phyloP scores from a whole-genome alignment of 2,329 filamentous ascomycete species.

The Penicillium corylophilum region DNA sequence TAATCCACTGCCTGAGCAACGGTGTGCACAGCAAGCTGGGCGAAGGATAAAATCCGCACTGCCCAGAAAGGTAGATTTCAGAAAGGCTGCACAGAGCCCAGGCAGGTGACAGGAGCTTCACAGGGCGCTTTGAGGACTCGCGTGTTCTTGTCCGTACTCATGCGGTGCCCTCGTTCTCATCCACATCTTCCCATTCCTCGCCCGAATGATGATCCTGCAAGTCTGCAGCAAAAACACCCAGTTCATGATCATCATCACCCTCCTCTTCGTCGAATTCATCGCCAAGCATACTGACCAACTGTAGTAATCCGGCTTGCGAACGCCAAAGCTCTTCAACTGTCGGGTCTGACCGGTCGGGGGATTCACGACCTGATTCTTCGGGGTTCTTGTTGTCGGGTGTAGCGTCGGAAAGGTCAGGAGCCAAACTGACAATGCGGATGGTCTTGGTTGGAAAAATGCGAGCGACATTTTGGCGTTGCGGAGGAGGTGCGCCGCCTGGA shows the following conservation, averaged over 20 bases:
- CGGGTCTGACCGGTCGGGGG: neutral
- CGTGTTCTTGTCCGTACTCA: neutral
- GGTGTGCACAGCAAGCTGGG: neutral
- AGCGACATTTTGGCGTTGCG: slow-evolving; percentile 22
- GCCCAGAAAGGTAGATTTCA: no score
- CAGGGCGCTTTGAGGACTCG: neutral
- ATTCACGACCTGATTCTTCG: neutral
- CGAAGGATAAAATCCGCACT: neutral
- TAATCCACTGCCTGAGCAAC: neutral
- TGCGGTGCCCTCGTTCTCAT: slow-evolving; percentile 1
- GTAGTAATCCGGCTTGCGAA: slow-evolving; percentile 24
- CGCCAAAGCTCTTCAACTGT: slow-evolving; percentile 18
- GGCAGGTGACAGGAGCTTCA: neutral
- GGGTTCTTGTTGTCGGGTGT: neutral
- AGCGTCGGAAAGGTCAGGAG: slow-evolving; percentile 27
- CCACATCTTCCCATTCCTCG: slow-evolving; percentile 18
- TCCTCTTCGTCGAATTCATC: slow-evolving; percentile 20
- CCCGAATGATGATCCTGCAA: slow-evolving; percentile 2
- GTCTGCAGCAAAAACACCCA: slow-evolving; percentile 1
- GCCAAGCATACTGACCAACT: slow-evolving; percentile 28
- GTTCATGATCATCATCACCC: slow-evolving; percentile 14
- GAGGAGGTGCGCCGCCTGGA: slow-evolving; percentile 16
- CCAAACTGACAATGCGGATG: slow-evolving; percentile 41
- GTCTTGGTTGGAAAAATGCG: slow-evolving; percentile 42
- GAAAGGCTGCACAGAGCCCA: neutral